Percentiles rank a stretch among this genome's conserved stretches.
These are phyloP conservation scores for Phragmites australis DNA, from an alignment of 176 grass and related monocot species.

Conservation along the genomic window DNA sequence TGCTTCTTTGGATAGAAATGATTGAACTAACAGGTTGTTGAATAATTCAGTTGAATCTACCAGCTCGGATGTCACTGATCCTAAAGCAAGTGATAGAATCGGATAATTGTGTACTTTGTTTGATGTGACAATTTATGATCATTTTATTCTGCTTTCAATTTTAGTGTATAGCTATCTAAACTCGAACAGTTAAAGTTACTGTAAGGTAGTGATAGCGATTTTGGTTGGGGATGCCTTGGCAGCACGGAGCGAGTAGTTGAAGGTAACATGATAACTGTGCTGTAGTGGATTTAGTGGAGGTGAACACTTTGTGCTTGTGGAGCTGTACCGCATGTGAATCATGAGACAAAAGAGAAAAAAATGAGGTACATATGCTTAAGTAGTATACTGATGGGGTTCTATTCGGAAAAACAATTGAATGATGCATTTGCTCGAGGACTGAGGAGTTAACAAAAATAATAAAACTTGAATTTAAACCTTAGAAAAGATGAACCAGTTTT, in stretches of 20 bases:
- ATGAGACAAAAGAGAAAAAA: conserved; percentile 6
- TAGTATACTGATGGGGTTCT: conserved; percentile 32
- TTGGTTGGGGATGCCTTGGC: neutral
- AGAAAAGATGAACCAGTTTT: neutral
- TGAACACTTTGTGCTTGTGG: neutral
- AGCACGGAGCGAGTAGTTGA: neutral
- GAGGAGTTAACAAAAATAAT: conserved; percentile 7
- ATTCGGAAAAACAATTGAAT: neutral
- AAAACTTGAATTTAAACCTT: neutral
- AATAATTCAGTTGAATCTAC: neutral
- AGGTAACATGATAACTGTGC: conserved; percentile 14
- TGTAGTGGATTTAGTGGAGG: conserved; percentile 6
- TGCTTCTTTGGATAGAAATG: neutral
- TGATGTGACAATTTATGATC: neutral
- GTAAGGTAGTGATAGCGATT: neutral
- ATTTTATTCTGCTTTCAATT: neutral
- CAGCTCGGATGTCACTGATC: neutral
- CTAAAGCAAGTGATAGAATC: conserved; percentile 8
- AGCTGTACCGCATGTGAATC: conserved; percentile 13
- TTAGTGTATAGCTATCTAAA: conserved; percentile 9
- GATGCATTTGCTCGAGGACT: neutral
- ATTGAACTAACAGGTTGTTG: neutral
- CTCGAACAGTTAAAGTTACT: neutral
- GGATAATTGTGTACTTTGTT: neutral
- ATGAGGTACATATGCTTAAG: neutral